A percentile compares a stretch with the other conserved stretches of the same genome.
phyloP scores from a whole-genome alignment of 148 eudicot genomes.

The Cornus florida region DNA sequence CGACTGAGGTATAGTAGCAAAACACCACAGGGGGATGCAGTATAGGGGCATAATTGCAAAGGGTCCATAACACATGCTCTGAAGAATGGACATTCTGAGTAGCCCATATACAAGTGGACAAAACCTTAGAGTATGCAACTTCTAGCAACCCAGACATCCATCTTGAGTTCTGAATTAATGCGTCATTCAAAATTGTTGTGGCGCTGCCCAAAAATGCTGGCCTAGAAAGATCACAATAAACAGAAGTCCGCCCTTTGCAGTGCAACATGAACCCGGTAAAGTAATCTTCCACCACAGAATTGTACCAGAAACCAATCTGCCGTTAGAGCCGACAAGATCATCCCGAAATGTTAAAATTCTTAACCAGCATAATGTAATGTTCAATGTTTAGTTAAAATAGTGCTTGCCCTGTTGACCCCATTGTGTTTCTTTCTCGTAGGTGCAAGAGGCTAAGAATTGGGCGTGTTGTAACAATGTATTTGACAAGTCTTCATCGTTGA shows the following conservation, averaged over 20 bases:
- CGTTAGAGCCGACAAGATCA: constrained; percentile 34
- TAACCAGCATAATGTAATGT: too few species aligned
- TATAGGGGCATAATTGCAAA: constrained; percentile 27
- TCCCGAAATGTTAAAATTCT: too few species aligned
- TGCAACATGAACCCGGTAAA: constrained; percentile 47
- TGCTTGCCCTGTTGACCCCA: constrained; percentile 77
- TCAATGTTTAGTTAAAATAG: neutral
- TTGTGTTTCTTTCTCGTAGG: constrained; percentile 51
- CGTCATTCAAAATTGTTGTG: constrained; percentile 51
- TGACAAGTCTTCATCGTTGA: neutral
- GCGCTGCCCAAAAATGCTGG: constrained; percentile 56
- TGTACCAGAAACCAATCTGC: constrained; percentile 64
- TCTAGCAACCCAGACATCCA: constrained; percentile 58
- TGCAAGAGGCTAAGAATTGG: constrained; percentile 43
- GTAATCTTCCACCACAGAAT: constrained; percentile 46
- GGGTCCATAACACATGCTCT: constrained; percentile 18
- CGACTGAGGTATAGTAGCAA: constrained; percentile 47
- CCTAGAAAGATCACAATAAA: constrained; percentile 43
- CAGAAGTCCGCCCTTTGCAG: constrained; percentile 58
- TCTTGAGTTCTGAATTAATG: constrained; percentile 44
- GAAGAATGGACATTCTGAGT: too few species aligned
- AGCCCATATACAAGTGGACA: too few species aligned
- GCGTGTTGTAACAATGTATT: constrained; percentile 25
- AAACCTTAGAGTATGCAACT: constrained; percentile 42
- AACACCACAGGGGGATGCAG: constrained; percentile 26